Percentiles rank a stretch among this genome's conserved stretches.
Evolutionary conservation across 2,329 filamentous ascomycete genomes (phyloP).

Genomic region (Fusarium musae): DNA sequence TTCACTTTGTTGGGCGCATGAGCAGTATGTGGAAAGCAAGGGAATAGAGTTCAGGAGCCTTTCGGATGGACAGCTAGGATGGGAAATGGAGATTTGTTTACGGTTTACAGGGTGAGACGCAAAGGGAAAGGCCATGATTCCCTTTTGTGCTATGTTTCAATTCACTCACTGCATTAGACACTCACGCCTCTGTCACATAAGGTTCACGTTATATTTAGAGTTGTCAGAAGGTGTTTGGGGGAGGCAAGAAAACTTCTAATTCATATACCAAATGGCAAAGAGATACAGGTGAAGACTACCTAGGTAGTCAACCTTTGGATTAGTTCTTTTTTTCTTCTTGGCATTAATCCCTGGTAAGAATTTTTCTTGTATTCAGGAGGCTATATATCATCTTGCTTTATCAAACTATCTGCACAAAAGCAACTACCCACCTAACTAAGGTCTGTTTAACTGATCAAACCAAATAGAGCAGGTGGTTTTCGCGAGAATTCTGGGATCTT

Average conservation of each 20-base stretch:
- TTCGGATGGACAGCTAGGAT: neutral
- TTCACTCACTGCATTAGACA: conserved; percentile 1
- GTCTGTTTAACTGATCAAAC: neutral
- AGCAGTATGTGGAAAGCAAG: conserved; percentile 18
- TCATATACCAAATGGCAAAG: neutral
- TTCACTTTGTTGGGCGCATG: conserved; percentile 20
- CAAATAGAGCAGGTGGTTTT: neutral
- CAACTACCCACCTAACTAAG: neutral
- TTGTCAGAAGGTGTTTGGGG: neutral
- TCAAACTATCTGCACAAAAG: neutral
- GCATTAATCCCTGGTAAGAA: neutral
- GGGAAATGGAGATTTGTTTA: neutral
- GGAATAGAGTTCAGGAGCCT: conserved; percentile 21
- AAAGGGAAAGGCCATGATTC: neutral
- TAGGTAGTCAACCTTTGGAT: neutral
- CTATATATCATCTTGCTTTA: neutral
- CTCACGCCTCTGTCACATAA: neutral
- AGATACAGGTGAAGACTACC: neutral
- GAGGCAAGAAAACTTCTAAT: neutral
- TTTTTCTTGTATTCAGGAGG: neutral
- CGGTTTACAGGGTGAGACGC: neutral
- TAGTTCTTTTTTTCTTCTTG: neutral
- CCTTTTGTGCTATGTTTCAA: neutral
- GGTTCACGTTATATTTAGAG: neutral
- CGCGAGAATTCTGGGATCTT: neutral